Evolutionary conservation across 1,284 basidiomycete species (phyloP), one percentile per base, ranked within the genome.

Genomic region (Cutaneotrichosporon sp.): DNA sequence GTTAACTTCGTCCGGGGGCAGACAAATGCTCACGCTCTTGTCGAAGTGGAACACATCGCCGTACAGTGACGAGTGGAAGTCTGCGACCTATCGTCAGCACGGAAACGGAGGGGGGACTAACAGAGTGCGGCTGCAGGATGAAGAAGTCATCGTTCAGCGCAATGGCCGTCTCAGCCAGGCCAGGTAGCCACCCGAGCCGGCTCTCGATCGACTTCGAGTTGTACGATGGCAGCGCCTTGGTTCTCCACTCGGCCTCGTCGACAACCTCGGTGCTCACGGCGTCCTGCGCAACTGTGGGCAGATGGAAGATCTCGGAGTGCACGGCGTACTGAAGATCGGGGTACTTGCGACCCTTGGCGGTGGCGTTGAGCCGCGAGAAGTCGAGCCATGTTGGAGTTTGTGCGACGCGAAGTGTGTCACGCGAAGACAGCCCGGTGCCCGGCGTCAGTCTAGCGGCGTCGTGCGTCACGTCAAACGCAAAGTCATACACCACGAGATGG

Each of bases 121-220:
- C 59, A 3, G 59, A 36, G 16, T 55, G 54, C 0, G 59, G 47
- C 11, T 36, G 34, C 20, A 60, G 36, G 27, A 60, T 49, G 29
- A 78, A 78, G 43, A 76, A 75, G 54, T 78, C 77, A 58, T 78
- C 77, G 60, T 78, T 79, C 42, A 78, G 62, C 0, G 75, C 67
- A 1, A 78, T 56, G 0, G 69, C 67, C 1, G 75, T 72, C 25
- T 76, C 74, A 24, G 69, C 64, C n/a, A 79, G 59, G 5, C 73
- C 78, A 11, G 73, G 75, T 10, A 78, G 56, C 71, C 76, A 78
- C 0, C 74, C 74, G 5, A 78, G 59, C 9, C 76, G 60, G 43
- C 68, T 71, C 55, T 79, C 78, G 54, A 79, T 78, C 1, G 76
- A 67, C 74, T 75, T 78, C 10, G 77, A 79, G 53, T 78, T 78